Base-by-base conservation (phyloP, 805 yeast genomes). In the Wickerhamiella nectarea region DNA sequence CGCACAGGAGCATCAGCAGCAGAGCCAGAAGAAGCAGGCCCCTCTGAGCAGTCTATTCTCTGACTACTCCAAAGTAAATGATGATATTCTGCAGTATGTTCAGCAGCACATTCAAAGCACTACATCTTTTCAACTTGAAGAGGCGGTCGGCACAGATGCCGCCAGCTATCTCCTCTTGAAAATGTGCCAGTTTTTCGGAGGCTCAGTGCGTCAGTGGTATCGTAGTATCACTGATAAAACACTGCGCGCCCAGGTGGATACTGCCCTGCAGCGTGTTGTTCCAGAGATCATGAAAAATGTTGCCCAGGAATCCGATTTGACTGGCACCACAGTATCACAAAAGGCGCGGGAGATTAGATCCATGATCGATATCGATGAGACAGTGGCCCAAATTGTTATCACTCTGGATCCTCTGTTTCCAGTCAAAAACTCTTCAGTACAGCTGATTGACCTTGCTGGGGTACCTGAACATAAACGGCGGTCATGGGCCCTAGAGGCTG, bases 401-500 rank as follows among this genome's bases (percentile, higher is more conserved):
- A 69, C 69, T 36, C 63, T 89, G 6, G 97, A 97, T 0, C 55
- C 66, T 0, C 71, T 75, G 33, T 91, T 76, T 53, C 99, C 99
- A 1, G 52, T 48, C 17, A 49, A 48, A 8, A 70, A 89, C 34
- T 72, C 76, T 1, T 78, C 74, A 50, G 78, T 91, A 8, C 65
- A 67, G 7, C 86, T 91, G 1, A 75, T 74, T 37, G 96, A 95
- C 3, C 74, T 85, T 0, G 71, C 85, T 26, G 97, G 97, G 17
- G 93, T 89, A 12, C 82, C 80, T 50, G 97, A 89, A 53, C 76
- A 75, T 48, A 86, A 83, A 61, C 87, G 95, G 94, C 80, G 84
- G 52, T 85, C 94, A 1, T 91, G 97, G 97, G 64, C 89, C 15
- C 67, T 89, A 59, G 87, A 95, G 4, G 84, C 94, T 3, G 95